Evolutionary conservation across 192 early-diverging fungal genomes (phyloP).

Genomic region (Obelidium mucronatum): DNA sequence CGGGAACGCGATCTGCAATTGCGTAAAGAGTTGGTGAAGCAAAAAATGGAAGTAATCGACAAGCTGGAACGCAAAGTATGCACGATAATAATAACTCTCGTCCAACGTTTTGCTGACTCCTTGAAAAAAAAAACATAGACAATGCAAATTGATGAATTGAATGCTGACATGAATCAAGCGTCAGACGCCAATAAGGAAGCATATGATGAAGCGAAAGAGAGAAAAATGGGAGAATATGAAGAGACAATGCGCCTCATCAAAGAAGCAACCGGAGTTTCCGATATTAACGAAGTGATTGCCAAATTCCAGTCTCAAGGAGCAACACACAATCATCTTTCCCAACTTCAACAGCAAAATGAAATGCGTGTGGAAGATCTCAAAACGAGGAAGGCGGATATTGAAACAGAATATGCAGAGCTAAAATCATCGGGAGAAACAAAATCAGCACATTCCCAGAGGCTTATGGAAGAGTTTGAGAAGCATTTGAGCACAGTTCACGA

Average conservation of each 20-base stretch:
- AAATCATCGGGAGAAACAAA: slow-evolving; percentile 55
- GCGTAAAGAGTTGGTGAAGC: slow-evolving; percentile 64
- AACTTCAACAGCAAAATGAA: slow-evolving; percentile 56
- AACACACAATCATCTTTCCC: slow-evolving; percentile 61
- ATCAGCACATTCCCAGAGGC: slow-evolving; percentile 44
- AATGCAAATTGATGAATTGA: slow-evolving; percentile 56
- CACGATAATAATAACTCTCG: slow-evolving; percentile 2
- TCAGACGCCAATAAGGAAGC: slow-evolving; percentile 52
- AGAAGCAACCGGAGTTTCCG: slow-evolving; percentile 66
- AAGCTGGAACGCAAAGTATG: slow-evolving; percentile 61
- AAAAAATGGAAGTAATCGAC: slow-evolving; percentile 64
- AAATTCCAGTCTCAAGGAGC: slow-evolving; percentile 70
- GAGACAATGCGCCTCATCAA: slow-evolving; percentile 70
- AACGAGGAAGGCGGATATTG: slow-evolving; percentile 49
- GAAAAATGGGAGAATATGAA: slow-evolving; percentile 63
- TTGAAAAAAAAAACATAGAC: slow-evolving; percentile 26
- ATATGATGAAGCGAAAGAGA: slow-evolving; percentile 62
- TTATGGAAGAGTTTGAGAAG: slow-evolving; percentile 60
- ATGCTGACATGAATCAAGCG: slow-evolving; percentile 36
- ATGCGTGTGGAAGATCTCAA: slow-evolving; percentile 57
- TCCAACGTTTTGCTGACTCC: slow-evolving; percentile 9
- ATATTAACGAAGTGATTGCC: slow-evolving; percentile 66
- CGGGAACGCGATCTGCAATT: slow-evolving; percentile 62
- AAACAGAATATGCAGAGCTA: slow-evolving; percentile 58
- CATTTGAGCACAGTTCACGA: slow-evolving; percentile 51